Evolutionary conservation across 345 rosid genomes (phyloP).

Genomic region (Arabis alpina): DNA sequence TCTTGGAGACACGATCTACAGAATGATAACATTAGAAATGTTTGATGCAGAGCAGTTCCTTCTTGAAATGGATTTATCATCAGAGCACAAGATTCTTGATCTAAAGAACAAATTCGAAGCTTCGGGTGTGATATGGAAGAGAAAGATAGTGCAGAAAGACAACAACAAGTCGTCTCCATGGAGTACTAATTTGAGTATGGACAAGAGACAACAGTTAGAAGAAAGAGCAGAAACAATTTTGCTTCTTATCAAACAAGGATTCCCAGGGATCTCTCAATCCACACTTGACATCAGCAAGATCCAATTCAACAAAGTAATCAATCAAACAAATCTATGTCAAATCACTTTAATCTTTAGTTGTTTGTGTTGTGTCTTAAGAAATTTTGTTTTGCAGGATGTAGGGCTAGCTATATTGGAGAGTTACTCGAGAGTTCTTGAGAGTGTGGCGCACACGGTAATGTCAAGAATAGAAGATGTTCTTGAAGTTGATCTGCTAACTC

Average conservation of each 20-base stretch:
- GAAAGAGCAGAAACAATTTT: constrained; percentile 83
- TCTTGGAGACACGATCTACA: constrained; percentile 76
- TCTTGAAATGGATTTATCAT: constrained; percentile 64
- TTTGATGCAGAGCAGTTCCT: constrained; percentile 83
- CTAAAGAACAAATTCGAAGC: constrained; percentile 91
- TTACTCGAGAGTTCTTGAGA: constrained; percentile 83
- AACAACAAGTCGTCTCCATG: constrained; percentile 61
- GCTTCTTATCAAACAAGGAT: constrained; percentile 64
- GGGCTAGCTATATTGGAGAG: constrained; percentile 85
- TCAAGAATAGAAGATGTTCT: constrained; percentile 84
- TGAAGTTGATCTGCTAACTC: constrained; percentile 55
- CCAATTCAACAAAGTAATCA: constrained; percentile 65
- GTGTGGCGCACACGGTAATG: constrained; percentile 74
- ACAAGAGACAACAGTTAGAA: constrained; percentile 80
- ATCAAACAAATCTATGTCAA: background rate
- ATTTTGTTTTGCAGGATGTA: constrained; percentile 58
- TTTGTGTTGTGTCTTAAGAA: constrained; percentile 2
- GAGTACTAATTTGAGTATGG: constrained; percentile 75
- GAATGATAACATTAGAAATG: constrained; percentile 64
- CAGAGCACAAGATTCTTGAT: constrained; percentile 82
- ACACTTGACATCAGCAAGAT: constrained; percentile 83
- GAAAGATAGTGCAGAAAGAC: constrained; percentile 80
- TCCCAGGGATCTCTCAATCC: constrained; percentile 82
- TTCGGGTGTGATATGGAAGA: constrained; percentile 83
- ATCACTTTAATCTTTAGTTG: background rate